A percentile compares a stretch with the other conserved stretches of the same genome.
These are phyloP conservation scores for Lobosporangium transversale DNA, from an alignment of 192 early-diverging fungal species.

Conservation along the genomic window DNA sequence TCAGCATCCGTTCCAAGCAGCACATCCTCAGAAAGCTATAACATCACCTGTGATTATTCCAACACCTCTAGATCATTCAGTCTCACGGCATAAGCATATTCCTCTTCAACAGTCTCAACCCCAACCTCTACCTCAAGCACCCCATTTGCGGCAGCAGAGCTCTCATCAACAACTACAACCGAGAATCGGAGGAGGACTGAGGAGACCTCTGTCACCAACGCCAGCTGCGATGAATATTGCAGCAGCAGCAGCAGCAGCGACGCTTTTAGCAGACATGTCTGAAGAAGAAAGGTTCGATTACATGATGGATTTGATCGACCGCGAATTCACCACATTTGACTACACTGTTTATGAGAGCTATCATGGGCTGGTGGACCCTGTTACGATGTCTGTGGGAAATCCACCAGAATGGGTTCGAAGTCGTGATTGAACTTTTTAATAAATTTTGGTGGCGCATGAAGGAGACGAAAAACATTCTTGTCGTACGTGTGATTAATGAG, in stretches of 20 bases:
- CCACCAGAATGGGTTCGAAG: conserved; percentile 74
- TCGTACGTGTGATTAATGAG: too few species aligned
- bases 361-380: conserved; percentile 71
- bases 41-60: conserved; percentile 43
- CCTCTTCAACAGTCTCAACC: conserved; percentile 20
- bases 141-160: conserved; percentile 10
- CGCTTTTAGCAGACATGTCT: conserved; percentile 23
- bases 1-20: conserved; percentile 29
- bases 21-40: conserved; percentile 22
- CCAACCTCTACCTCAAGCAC: background rate
- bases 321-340: conserved; percentile 86
- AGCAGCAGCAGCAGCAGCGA: conserved; percentile 21
- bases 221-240: conserved; percentile 34
- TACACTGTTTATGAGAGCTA: conserved; percentile 84
- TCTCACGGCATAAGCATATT: conserved; percentile 32
- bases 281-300: conserved; percentile 20
- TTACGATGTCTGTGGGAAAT: conserved; percentile 67
- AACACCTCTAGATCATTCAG: conserved; percentile 30
- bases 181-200: background rate
- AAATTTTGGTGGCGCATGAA: background rate
- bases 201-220: conserved; percentile 14
- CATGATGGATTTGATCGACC: conserved; percentile 67
- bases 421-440: conserved; percentile 33
- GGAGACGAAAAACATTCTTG: background rate
- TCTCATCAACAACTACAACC: conserved; percentile 6